Evolutionary conservation across 441 rosid genomes (phyloP).

Genomic region (Aquilaria agallochum): DNA sequence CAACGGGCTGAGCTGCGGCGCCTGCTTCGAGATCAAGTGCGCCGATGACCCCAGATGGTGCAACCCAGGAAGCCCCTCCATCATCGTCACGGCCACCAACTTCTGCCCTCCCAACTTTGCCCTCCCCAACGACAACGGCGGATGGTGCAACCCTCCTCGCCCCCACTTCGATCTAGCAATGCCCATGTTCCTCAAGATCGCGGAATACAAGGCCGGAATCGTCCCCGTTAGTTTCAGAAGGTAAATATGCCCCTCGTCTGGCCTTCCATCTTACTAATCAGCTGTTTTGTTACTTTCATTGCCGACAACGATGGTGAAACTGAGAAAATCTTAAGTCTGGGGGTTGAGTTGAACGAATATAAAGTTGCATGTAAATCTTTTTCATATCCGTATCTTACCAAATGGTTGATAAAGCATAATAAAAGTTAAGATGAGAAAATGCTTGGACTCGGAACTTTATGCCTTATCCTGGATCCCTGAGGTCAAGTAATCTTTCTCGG

Average conservation of each 20-base stretch:
- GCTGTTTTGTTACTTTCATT: too few species aligned
- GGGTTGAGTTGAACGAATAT: too few species aligned
- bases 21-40: slow-evolving; percentile 66
- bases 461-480: too few species aligned
- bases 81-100: slow-evolving; percentile 57
- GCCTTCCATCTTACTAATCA: too few species aligned
- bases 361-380: too few species aligned
- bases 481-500: background rate
- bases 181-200: slow-evolving; percentile 67
- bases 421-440: too few species aligned
- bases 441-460: too few species aligned
- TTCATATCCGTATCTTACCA: too few species aligned
- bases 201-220: slow-evolving; percentile 62
- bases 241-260: slow-evolving; percentile 16
- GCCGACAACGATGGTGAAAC: too few species aligned
- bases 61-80: slow-evolving; percentile 51
- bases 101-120: slow-evolving; percentile 68
- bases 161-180: slow-evolving; percentile 72
- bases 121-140: slow-evolving; percentile 59
- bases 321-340: too few species aligned
- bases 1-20: slow-evolving; percentile 64
- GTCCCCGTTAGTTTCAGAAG: slow-evolving; percentile 68
- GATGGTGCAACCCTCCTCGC: slow-evolving; percentile 84
- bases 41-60: slow-evolving; percentile 62
- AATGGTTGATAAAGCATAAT: too few species aligned